Conservation (phyloP, 768 basidiomycete genomes). For the Cystofilobasidium ferigula region DNA sequence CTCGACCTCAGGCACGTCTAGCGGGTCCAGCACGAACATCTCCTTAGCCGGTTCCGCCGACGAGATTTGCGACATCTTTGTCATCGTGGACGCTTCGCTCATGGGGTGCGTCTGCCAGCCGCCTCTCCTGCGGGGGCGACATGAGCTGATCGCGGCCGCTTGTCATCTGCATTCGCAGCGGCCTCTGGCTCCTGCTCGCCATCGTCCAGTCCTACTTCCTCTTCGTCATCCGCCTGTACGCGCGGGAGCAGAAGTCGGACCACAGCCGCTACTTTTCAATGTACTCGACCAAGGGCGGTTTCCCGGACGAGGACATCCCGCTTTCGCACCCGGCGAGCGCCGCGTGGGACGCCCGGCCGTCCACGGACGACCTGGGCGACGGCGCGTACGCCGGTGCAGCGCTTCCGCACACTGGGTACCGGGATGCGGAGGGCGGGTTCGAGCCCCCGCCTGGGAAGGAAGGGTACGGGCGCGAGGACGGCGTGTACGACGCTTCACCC, state of each 20-base stretch:
- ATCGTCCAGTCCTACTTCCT: conserved; percentile 55
- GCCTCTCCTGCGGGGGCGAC: not conserved
- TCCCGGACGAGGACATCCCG: conserved; percentile 21
- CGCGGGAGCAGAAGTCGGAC: conserved; percentile 18
- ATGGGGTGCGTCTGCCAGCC: conserved; percentile 47
- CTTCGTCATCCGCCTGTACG: conserved; percentile 17
- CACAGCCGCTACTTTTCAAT: conserved; percentile 23
- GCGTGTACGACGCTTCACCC: not conserved
- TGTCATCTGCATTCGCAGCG: too few relatives aligned
- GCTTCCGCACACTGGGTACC: not conserved
- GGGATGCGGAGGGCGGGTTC: conserved; percentile 13
- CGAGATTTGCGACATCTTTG: conserved; percentile 69
- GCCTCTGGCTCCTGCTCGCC: conserved; percentile 70
- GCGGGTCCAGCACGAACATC: not conserved
- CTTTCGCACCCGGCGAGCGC: conserved; percentile 8
- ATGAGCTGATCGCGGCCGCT: not conserved
- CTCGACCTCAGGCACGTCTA: conserved; percentile 19
- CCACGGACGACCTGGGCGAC: conserved; percentile 4
- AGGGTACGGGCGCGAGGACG: conserved; percentile 12
- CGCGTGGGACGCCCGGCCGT: conserved; percentile 12
- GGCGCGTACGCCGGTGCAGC: not conserved
- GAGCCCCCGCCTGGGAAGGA: conserved; percentile 6
- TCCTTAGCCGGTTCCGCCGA: conserved; percentile 43
- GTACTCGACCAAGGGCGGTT: conserved; percentile 25
- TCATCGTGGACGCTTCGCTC: conserved; percentile 83